phyloP scores from a whole-genome alignment of 73 alveolate genomes.

The Paramecium sexaurelia region DNA sequence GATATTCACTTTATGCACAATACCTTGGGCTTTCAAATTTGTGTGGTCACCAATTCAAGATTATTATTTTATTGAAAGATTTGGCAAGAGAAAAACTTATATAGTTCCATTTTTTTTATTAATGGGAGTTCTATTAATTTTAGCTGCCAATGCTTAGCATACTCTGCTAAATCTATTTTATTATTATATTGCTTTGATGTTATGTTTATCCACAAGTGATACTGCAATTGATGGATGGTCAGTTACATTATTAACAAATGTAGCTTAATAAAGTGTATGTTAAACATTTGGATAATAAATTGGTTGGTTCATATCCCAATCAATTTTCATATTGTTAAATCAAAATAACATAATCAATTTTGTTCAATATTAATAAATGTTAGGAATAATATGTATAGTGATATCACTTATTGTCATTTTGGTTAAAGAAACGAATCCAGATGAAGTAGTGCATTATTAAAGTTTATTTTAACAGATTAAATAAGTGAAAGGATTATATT shows the following conservation, averaged over 20 bases:
- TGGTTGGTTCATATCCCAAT: slow-evolving; percentile 34
- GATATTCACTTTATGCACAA: slow-evolving; percentile 20
- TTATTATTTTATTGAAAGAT: slow-evolving; percentile 19
- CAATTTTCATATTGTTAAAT: not conserved
- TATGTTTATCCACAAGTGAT: slow-evolving; percentile 4
- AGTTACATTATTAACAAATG: slow-evolving; percentile 24
- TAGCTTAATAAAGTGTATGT: slow-evolving; percentile 32
- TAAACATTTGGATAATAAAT: slow-evolving; percentile 19
- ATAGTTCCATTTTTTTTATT: not conserved
- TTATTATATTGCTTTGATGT: not conserved
- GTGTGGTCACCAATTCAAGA: slow-evolving; percentile 48
- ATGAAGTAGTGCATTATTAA: not conserved
- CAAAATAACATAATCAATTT: not conserved
- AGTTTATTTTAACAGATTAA: not conserved
- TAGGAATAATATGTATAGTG: not conserved
- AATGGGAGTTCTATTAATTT: not conserved
- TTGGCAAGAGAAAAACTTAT: slow-evolving; percentile 48
- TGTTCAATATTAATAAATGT: not conserved
- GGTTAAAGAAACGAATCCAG: slow-evolving; percentile 30
- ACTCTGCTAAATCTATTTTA: slow-evolving; percentile 33
- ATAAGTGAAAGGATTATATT: slow-evolving; percentile 40
- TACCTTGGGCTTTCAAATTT: slow-evolving; percentile 28
- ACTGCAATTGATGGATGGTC: slow-evolving; percentile 60
- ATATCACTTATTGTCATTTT: not conserved
- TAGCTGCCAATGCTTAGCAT: not conserved